Percentiles rank a stretch among this genome's conserved stretches.
These are phyloP conservation scores for Penicillium nucicola DNA, from an alignment of 495 filamentous ascomycete species.

Conservation along the genomic window DNA sequence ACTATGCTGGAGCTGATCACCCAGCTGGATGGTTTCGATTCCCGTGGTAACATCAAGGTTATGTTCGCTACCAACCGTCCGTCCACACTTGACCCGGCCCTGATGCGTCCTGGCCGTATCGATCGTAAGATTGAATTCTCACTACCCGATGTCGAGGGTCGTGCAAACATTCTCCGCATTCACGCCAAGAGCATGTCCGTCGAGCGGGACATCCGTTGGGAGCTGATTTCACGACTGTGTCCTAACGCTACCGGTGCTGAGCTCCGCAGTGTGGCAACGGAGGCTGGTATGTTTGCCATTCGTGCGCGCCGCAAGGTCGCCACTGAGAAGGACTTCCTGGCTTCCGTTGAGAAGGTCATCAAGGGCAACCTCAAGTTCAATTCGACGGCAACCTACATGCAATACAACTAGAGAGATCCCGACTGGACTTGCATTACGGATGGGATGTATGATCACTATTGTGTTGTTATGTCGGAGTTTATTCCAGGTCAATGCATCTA, in stretches of 20 bases:
- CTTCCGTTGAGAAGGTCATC: slow-evolving; percentile 98
- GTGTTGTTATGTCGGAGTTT: slow-evolving; percentile 18
- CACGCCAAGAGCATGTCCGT: slow-evolving; percentile 99
- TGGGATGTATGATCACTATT: slow-evolving; percentile 22
- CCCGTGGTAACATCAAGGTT: slow-evolving; percentile 98
- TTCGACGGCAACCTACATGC: slow-evolving; percentile 97
- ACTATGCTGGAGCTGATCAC: slow-evolving; percentile 99
- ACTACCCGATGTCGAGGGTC: slow-evolving; percentile 91
- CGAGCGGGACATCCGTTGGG: slow-evolving; percentile 97
- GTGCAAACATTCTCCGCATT: slow-evolving; percentile 95
- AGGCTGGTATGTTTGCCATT: slow-evolving; percentile 99
- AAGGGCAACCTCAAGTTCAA: slow-evolving; percentile 99
- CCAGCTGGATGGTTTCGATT: slow-evolving; percentile 96
- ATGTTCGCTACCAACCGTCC: slow-evolving; percentile 99
- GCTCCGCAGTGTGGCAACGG: slow-evolving; percentile 92
- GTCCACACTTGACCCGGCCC: slow-evolving; percentile 89
- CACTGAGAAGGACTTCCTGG: slow-evolving; percentile 98
- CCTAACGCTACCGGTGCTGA: slow-evolving; percentile 97
- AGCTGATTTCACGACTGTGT: slow-evolving; percentile 93
- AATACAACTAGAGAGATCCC: slow-evolving; percentile 77
- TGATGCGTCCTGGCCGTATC: slow-evolving; percentile 97
- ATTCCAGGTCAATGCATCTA: slow-evolving; percentile 14
- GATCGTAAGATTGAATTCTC: slow-evolving; percentile 99
- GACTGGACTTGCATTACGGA: slow-evolving; percentile 20
- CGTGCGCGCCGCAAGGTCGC: slow-evolving; percentile 95